These are phyloP conservation scores for Aspergillus haitiensis DNA, from an alignment of 495 filamentous ascomycete species.

Conservation along the genomic window DNA sequence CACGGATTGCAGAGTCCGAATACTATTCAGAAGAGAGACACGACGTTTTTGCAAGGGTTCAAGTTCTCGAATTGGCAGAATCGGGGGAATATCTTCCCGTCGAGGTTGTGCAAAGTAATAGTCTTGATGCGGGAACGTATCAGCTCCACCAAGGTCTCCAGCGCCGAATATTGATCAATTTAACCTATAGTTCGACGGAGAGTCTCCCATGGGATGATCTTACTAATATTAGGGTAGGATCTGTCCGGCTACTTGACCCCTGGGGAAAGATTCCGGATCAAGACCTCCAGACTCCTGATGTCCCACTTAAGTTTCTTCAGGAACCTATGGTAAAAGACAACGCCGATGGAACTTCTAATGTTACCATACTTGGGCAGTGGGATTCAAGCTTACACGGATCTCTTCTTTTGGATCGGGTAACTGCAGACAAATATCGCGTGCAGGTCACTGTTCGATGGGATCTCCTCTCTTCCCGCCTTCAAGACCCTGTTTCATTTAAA, in stretches of 20 bases:
- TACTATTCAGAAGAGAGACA: conserved; percentile 92
- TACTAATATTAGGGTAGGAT: conserved; percentile 68
- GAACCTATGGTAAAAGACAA: conserved; percentile 77
- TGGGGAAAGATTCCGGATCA: conserved; percentile 82
- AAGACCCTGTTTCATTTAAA: conserved; percentile 80
- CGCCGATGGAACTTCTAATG: conserved; percentile 86
- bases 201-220: conserved; percentile 85
- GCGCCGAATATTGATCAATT: conserved; percentile 77
- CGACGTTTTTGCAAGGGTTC: conserved; percentile 82
- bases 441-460: conserved; percentile 86
- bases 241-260: conserved; percentile 77
- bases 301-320: conserved; percentile 71
- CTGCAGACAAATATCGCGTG: conserved; percentile 85
- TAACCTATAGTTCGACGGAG: conserved; percentile 87
- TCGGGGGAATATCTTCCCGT: conserved; percentile 88
- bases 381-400: conserved; percentile 93
- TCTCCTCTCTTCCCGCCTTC: conserved; percentile 72
- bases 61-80: conserved; percentile 89
- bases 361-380: conserved; percentile 88
- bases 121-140: conserved; percentile 80
- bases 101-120: conserved; percentile 82
- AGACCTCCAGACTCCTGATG: conserved; percentile 66
- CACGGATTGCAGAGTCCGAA: conserved; percentile 83
- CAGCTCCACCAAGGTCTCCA: conserved; percentile 96
- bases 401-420: conserved; percentile 82